Evolutionary conservation across 768 basidiomycete species (phyloP).

Genomic region (Dacryopinax spathularia): DNA sequence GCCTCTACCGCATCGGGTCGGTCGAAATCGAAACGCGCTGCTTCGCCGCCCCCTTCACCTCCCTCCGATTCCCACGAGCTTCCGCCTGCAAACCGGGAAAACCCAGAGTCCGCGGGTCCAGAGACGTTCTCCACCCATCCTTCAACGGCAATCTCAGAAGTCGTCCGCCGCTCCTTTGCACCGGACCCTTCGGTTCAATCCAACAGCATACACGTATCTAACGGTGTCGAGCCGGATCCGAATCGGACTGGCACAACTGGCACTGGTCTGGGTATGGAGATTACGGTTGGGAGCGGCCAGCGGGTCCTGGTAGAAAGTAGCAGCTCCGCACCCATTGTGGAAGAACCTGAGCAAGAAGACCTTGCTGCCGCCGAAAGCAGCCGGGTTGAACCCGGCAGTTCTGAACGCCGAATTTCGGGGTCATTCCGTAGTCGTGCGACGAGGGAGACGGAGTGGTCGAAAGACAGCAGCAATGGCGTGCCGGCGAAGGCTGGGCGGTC

Average conservation of each 20-base stretch:
- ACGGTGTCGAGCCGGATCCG: not conserved
- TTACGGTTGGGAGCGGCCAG: not conserved
- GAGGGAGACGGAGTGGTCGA: not conserved
- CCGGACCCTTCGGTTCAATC: not conserved
- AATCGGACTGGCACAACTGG: not conserved
- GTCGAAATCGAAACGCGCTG: not conserved
- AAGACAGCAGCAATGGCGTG: not conserved
- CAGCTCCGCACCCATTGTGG: not conserved
- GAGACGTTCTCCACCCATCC: not conserved
- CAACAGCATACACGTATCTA: not conserved
- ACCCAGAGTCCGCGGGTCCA: not conserved
- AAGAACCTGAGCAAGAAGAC: not conserved
- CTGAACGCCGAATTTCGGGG: not conserved
- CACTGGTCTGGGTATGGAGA: not conserved
- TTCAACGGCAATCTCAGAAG: not conserved
- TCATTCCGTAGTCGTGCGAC: not conserved
- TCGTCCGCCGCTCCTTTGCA: not conserved
- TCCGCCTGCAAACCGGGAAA: not conserved
- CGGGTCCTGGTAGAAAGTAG: not conserved
- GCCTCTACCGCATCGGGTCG: not conserved
- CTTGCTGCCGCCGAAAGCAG: not conserved
- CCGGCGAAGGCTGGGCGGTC: not conserved
- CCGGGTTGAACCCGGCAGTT: not conserved
- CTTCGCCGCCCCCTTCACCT: not conserved
- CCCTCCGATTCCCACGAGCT: not conserved